Conservation (phyloP, 1,284 basidiomycete genomes). For the Pterulicium gracile region DNA sequence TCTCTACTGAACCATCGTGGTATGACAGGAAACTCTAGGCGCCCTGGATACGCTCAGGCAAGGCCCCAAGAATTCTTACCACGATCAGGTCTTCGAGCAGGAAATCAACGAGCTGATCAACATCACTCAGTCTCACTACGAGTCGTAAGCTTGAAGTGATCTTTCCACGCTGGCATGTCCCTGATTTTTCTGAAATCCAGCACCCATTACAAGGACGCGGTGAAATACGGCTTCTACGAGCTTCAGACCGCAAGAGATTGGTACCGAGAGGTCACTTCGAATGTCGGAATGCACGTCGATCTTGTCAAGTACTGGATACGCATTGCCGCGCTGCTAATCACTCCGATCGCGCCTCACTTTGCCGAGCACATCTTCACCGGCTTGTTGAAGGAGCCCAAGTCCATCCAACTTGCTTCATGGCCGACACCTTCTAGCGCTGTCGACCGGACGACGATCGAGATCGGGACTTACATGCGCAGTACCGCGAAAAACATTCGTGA, state of each 20-base stretch:
- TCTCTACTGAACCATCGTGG: background rate
- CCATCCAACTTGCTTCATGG: constrained; percentile 79
- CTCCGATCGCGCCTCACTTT: constrained; percentile 92
- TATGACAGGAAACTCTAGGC: constrained; percentile 60
- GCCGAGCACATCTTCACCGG: constrained; percentile 85
- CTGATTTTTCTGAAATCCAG: constrained; percentile 27
- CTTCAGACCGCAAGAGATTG: constrained; percentile 89
- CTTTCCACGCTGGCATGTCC: constrained; percentile 3
- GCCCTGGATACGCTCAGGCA: constrained; percentile 61
- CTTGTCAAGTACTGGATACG: constrained; percentile 77
- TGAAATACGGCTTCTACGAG: constrained; percentile 96
- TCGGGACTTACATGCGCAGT: constrained; percentile 76
- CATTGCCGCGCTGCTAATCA: constrained; percentile 67
- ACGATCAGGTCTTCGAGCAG: constrained; percentile 86
- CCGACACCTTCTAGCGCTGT: constrained; percentile 52
- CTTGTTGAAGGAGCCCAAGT: constrained; percentile 64
- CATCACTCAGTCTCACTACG: constrained; percentile 71
- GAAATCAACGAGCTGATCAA: constrained; percentile 85
- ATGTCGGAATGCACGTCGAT: constrained; percentile 86
- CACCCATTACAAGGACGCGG: constrained; percentile 90
- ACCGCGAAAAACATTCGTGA: constrained; percentile 87
- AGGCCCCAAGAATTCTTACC: constrained; percentile 54
- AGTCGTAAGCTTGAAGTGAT: constrained; percentile 46
- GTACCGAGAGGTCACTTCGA: constrained; percentile 89
- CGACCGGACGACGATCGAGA: constrained; percentile 57